A percentile compares a stretch with the other conserved stretches of the same genome.
These are phyloP conservation scores for Globisporangium nunn DNA, from an alignment of 352 stramenopile species.

Conservation along the genomic window DNA sequence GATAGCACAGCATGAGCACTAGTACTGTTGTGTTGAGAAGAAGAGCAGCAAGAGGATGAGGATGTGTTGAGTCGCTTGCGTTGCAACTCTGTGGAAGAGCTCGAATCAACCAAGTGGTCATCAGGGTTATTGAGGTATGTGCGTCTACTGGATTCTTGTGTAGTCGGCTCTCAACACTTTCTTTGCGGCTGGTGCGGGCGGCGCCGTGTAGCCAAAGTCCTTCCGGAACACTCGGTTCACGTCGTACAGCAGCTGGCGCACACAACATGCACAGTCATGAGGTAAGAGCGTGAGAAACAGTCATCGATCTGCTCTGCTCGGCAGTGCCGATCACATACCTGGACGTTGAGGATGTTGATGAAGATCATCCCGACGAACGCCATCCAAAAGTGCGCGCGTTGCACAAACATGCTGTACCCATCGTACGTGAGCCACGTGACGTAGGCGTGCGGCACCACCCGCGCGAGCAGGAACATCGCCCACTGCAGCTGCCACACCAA, in stretches of 20 bases:
- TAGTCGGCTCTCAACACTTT: not conserved
- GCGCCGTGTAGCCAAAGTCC: slow-evolving; percentile 18
- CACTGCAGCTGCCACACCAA: slow-evolving; percentile 57
- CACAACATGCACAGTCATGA: not conserved
- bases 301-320: too few species aligned
- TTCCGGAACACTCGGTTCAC: slow-evolving; percentile 50
- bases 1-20: not conserved
- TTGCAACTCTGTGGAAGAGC: too few species aligned
- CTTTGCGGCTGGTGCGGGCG: not conserved
- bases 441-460: slow-evolving; percentile 33
- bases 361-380: slow-evolving; percentile 73
- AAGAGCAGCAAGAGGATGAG: too few species aligned
- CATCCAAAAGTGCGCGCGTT: slow-evolving; percentile 41
- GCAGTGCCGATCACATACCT: slow-evolving; percentile 18
- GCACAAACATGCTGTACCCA: slow-evolving; percentile 27
- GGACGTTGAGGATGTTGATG: slow-evolving; percentile 59
- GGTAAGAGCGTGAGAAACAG: not conserved
- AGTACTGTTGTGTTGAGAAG: too few species aligned
- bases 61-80: too few species aligned
- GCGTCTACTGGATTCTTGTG: not conserved
- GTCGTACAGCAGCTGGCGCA: slow-evolving; percentile 42
- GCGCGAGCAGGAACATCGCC: slow-evolving; percentile 34
- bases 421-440: slow-evolving; percentile 46
- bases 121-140: too few species aligned
- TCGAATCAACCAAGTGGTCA: too few species aligned